A percentile compares a stretch with the other conserved stretches of the same genome.
phyloP scores from a whole-genome alignment of 2,329 filamentous ascomycete genomes.

The Penicillium griseofulvum region DNA sequence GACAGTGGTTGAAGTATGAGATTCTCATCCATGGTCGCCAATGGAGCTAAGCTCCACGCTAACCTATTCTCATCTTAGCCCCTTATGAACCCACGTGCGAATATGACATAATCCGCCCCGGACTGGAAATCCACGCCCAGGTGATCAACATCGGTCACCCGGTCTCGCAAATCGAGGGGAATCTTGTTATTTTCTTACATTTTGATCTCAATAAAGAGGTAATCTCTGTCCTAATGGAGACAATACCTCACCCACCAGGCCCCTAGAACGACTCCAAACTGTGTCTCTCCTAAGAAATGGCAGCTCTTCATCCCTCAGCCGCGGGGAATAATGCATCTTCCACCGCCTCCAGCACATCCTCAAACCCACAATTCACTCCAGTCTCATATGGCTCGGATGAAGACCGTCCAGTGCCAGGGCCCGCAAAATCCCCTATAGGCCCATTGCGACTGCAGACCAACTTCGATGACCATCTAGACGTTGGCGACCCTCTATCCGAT shows the following conservation, averaged over 20 bases:
- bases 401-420: constrained; percentile 15
- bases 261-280: not conserved
- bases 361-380: constrained; percentile 34
- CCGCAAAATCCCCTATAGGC: constrained; percentile 17
- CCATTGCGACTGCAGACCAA: constrained; percentile 37
- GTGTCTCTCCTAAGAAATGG: constrained; percentile 16
- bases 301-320: constrained; percentile 25
- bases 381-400: constrained; percentile 34
- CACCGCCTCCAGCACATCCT: constrained; percentile 25
- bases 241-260: not conserved
- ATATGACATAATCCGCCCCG: not conserved
- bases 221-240: not conserved
- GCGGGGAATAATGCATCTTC: constrained; percentile 28
- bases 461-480: constrained; percentile 22
- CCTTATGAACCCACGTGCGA: not conserved
- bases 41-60: not conserved
- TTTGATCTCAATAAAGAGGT: not conserved
- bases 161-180: not conserved
- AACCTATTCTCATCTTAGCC: constrained; percentile 1
- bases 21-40: not conserved
- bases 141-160: constrained; percentile 8
- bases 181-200: not conserved
- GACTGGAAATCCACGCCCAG: not conserved
- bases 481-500: constrained; percentile 21
- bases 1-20: not conserved